Percentiles rank a stretch among this genome's conserved stretches.
Evolutionary conservation across 2,329 filamentous ascomycete genomes (phyloP).

Genomic region (Ceratocystis cubensis): DNA sequence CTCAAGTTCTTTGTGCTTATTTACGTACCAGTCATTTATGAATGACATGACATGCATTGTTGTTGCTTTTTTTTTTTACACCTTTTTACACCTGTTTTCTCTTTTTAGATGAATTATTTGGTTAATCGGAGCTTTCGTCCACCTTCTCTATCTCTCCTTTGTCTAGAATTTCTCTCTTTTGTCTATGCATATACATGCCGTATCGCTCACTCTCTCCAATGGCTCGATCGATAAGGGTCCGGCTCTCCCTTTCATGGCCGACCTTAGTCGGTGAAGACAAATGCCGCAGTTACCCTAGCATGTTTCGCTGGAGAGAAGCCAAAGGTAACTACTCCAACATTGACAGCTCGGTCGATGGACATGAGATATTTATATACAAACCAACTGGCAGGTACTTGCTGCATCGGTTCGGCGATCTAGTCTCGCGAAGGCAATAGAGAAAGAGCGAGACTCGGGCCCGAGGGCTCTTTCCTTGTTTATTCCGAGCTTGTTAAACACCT

Average conservation of each 20-base stretch:
- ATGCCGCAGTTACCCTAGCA: background rate
- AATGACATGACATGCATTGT: background rate
- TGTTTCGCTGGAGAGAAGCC: background rate
- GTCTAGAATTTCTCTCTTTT: background rate
- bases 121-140: background rate
- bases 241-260: background rate
- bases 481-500: background rate
- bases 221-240: background rate
- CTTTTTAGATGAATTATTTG: background rate
- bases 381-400: background rate
- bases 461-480: conserved; percentile 2
- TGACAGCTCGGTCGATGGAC: background rate
- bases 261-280: conserved; percentile 6
- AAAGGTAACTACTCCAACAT: background rate
- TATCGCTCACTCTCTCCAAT: no score
- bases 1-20: background rate
- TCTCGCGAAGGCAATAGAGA: background rate
- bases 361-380: background rate
- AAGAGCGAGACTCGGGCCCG: background rate
- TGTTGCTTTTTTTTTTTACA: background rate
- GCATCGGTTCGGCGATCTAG: background rate
- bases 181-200: background rate
- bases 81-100: background rate
- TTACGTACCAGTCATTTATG: background rate
- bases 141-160: background rate